Base-by-base conservation (phyloP, 2,329 filamentous ascomycete species). In the Scedosporium dehoogii region DNA sequence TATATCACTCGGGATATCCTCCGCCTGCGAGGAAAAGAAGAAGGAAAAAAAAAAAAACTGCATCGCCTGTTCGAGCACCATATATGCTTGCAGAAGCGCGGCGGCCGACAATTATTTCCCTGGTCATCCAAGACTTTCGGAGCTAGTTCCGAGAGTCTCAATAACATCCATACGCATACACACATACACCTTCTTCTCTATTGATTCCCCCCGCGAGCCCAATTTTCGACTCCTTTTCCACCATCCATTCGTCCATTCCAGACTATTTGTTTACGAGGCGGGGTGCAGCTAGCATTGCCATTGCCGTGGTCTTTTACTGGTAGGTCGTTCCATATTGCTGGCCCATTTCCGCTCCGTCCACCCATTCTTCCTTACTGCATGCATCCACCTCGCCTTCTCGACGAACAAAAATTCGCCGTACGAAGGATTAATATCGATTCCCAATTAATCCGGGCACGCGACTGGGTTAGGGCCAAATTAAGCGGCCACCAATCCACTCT, bases 371-470 rank as follows among this genome's bases (percentile, higher is more conserved):
- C 53, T n/a, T 21, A 25, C 46, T 27, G 12, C 23, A n/a, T 14
- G 27, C 25, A 25, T 12, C 42, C 21, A 61, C n/a, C 53, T 51
- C 38, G 18, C 18, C 38, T 12, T 55, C 33, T 58, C 44, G 55
- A n/a, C 9, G 38, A 42, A 23, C 27, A 27, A 46, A 55, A 59
- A 62, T 53, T 59, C 42, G 38, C 27, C 44, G 44, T 55, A 60
- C 58, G 48, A 44, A 23, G 25, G 25, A 42, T 55, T 56, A 51
- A 48, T 38, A 23, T 25, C 46, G 58, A 51, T 63, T 48, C 42
- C 21, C 58, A 60, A 48, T 64, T 59, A 12, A 62, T 48, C 57
- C 62, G 46, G 63, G 58, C 62, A 65, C 63, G 57, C 62, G 57
- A 63, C 62, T 53, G 44, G 48, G 60, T 48, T 48, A 25, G 16